Conservation (phyloP, 116 monocot genomes). For the Cymodocea nodosa region DNA sequence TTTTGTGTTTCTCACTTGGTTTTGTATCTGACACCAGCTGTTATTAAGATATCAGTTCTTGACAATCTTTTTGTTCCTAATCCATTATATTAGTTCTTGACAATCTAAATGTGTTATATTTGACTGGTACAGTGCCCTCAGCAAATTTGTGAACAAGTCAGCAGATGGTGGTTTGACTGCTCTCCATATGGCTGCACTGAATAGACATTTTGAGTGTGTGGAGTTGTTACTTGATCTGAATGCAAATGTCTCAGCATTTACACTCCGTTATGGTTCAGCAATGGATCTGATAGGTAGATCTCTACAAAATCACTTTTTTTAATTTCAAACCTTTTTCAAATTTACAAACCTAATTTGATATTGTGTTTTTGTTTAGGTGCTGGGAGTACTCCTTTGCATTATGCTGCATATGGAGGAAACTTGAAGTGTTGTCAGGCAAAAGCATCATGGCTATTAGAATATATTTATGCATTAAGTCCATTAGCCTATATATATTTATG, state of each 20-base stretch:
- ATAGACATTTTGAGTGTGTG: constrained; percentile 77
- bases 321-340: not conserved
- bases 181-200: constrained; percentile 86
- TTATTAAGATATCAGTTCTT: no score
- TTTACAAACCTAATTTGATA: not conserved
- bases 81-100: no score
- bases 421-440: constrained; percentile 82
- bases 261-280: constrained; percentile 80
- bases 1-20: no score
- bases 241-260: constrained; percentile 62
- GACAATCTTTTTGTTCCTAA: no score
- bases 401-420: constrained; percentile 95
- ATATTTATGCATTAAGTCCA: no score
- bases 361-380: constrained; percentile 34
- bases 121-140: constrained; percentile 39
- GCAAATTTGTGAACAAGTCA: constrained; percentile 62
- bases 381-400: constrained; percentile 96
- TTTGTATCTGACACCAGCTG: no score
- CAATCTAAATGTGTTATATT: constrained; percentile 1
- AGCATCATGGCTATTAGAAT: no score
- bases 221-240: constrained; percentile 84
- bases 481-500: no score
- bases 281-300: constrained; percentile 65
- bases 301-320: not conserved
- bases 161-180: constrained; percentile 95